Percentiles rank a stretch among this genome's conserved stretches.
phyloP scores from a whole-genome alignment of 192 early-diverging fungal species.

The Diversispora epigaea region DNA sequence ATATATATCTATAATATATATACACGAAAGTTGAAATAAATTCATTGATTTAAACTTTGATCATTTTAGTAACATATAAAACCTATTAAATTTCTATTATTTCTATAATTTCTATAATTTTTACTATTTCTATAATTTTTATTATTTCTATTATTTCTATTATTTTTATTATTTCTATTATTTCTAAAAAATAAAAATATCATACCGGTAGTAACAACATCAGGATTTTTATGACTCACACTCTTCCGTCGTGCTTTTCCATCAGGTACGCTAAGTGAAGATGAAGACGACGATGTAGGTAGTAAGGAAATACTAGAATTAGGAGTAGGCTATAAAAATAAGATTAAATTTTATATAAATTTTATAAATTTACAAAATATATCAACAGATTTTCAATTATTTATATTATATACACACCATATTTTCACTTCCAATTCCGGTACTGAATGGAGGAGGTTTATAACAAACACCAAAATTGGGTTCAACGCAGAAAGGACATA shows the following conservation, averaged over 20 bases:
- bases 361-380: not conserved
- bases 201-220: constrained; percentile 68
- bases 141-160: not conserved
- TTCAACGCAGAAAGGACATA: constrained; percentile 87
- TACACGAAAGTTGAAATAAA: not conserved
- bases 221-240: constrained; percentile 54
- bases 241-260: constrained; percentile 45
- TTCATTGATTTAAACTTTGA: too few species aligned
- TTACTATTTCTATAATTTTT: too few species aligned
- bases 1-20: not conserved
- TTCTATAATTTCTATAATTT: too few species aligned
- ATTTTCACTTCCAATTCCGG: constrained; percentile 27
- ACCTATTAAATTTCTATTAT: not conserved
- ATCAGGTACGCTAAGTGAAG: constrained; percentile 6
- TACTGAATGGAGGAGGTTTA: constrained; percentile 46
- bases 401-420: not conserved
- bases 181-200: constrained; percentile 9
- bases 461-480: constrained; percentile 84
- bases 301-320: constrained; percentile 3
- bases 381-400: not conserved
- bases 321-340: constrained; percentile 9
- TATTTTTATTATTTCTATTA: constrained; percentile 14
- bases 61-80: not conserved
- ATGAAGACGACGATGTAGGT: constrained; percentile 32
- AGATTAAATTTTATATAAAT: constrained; percentile 33